Base-by-base conservation (phyloP, 495 filamentous ascomycete species). In the Coniosporium apollinis region DNA sequence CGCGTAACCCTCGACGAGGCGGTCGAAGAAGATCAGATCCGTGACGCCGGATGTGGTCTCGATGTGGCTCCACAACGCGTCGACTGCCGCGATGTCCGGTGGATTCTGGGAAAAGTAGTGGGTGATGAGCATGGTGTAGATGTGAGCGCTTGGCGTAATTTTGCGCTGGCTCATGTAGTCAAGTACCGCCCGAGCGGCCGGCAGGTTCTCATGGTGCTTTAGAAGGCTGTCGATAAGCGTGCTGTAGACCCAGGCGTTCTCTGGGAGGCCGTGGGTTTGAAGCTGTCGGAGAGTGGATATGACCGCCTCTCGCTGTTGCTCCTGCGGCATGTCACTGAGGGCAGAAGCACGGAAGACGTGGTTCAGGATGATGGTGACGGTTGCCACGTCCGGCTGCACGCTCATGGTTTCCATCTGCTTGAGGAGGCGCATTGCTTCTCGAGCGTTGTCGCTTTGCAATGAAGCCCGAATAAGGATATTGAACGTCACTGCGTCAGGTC, bases 101-200 rank as follows among this genome's bases (percentile, higher is more conserved):
- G 68, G 66, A n/a, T 48, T 10, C 30, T 41, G 60, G 3, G 51
- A 25, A 48, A 83, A 82, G 54, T 74, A 73, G 54, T 76, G 56
- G n/a, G 69, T 64, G n/a, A 76, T 47, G 5, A 86, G 60, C 45
- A 73, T 73, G 18, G 79, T 80, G 61, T 78, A 79, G 46, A 82
- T 65, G 36, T 77, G 65, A 4, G 65, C 44, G 2, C 63, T 64
- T 0, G 73, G 62, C 43, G 63, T 52, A 19, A 79, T 41, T 6
- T 61, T 60, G 29, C 58, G 47, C 3, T 34, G 28, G 41, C 55
- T 53, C 59, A 87, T 78, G 46, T 76, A 66, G 1, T 55, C 55
- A 9, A 84, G 58, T 3, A 85, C 60, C 11, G 55, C 59, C 25
- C 66, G 63, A n/a, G 76, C 69, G 36, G 66, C 66, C 1, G 48